Evolutionary conservation across 352 stramenopile species (phyloP), one percentile per base, ranked within the genome.

Genomic region (Globisporangium echinulatum): DNA sequence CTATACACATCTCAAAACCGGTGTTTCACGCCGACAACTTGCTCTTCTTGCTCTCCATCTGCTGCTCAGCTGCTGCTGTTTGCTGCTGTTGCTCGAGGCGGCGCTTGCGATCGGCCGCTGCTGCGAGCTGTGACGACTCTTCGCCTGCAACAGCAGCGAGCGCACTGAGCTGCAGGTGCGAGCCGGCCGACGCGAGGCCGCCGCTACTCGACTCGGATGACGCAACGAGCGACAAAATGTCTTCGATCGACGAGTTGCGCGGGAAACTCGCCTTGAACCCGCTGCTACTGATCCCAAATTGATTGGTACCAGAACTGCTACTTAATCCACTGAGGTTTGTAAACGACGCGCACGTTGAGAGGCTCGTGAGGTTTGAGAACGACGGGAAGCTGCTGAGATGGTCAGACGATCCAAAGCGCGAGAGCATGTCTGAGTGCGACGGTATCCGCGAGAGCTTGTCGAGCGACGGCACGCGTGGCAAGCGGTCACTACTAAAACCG

Each of bases 241-340:
- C 85, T 59, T 94, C 85, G 48, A 94, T 91, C 13, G 85, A 94
- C 19, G 85, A 94, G 66, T 93, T 93, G 38, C 83, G 83, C 14
- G 83, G 83, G 54, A 93, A 90, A 5, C 68, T 61, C 49, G 74
- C 77, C 53, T 76, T 82, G 60, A 73, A 74, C 4, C 53, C 56
- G 9, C 68, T 62, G 51, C 68, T 68, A 7, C 54, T 36, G 7
- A 44, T 44, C 40, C 40, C 40, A 13, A 8, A 8, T 14, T 13
- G 7, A 1, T 14, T 14, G 25, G n/a, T 13, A 52, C 25, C 19
- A 6, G 40, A 42, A 1, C 52, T 53, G 8, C 67, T 64, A 52
- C 66, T 69, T 19, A 94, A 64, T 0, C 71, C 69, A 54, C 69
- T 89, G 15, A 94, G 63, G 58, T 92, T 94, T 56, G 87, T 82